Base-by-base conservation (phyloP, 2,329 filamentous ascomycete genomes). In the Colletotrichum sidae region DNA sequence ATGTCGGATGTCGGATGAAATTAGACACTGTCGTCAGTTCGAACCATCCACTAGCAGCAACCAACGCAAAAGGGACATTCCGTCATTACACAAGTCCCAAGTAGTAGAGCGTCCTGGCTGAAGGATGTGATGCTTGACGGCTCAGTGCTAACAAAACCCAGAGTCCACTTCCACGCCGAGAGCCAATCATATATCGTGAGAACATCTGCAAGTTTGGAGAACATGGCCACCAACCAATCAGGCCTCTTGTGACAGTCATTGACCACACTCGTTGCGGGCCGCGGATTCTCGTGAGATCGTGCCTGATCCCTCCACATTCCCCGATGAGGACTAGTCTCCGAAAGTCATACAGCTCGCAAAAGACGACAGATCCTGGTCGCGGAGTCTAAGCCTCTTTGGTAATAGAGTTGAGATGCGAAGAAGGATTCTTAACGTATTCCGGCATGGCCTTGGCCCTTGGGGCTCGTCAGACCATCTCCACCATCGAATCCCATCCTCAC, bases 251-350 rank as follows among this genome's bases (percentile, higher is more conserved):
- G 6, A 15, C 8, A 6, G 12, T 12, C 3, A 1, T n/a, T 34
- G 38, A 51, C 55, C 17, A 8, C 33, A 12, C 15, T 8, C 12
- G 2, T n/a, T 47, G 34, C 11, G 54, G 54, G 47, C 47, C 45
- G 10, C n/a, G 10, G 34, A 47, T 25, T 37, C 50, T 53, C 8
- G 1, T 12, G 10, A 56, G 54, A 47, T 56, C 35, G 54, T 56
- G 8, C 54, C 54, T 47, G 54, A 15, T 1, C 11, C 15, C 33
- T 15, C 34, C 53, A 47, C 17, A 49, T 55, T 55, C 44, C 72
- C 67, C 12, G 58, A 74, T 60, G 57, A 58, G 69, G 66, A 68
- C 70, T 78, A 78, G 73, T 74, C 76, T 76, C 76, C 76, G 76
- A 70, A 55, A 47, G 55, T 64, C 42, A 33, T 51, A 35, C 58